These are phyloP conservation scores for Quercus wislizeni DNA, from an alignment of 306 rosid species.

Conservation along the genomic window DNA sequence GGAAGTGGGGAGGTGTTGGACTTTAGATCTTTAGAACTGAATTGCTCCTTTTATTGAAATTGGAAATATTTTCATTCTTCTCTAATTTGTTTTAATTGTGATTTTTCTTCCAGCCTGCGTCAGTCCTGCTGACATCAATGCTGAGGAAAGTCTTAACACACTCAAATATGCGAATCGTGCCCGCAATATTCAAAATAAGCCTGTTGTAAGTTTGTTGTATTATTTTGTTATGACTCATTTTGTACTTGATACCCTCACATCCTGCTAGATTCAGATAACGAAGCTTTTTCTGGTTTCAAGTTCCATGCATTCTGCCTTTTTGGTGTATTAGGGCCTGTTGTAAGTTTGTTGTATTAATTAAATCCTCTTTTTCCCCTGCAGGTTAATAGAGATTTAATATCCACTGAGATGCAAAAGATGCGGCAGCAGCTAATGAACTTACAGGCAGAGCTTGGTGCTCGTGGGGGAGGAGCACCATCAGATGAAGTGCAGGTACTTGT, in stretches of 20 bases:
- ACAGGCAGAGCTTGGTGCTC: conserved; percentile 76
- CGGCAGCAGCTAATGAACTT: conserved; percentile 67
- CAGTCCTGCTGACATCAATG: conserved; percentile 84
- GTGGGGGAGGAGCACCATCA: conserved; percentile 47
- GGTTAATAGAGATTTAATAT: conserved; percentile 77
- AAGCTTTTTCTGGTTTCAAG: conserved; percentile 10
- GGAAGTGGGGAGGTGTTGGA: background rate
- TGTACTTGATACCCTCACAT: background rate
- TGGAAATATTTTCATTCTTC: conserved; percentile 20
- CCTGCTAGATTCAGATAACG: conserved; percentile 12
- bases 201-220: conserved; percentile 59
- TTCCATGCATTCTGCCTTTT: background rate
- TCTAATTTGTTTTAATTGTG: conserved; percentile 25
- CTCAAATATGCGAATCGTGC: conserved; percentile 92
- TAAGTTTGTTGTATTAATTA: background rate
- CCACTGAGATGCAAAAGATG: conserved; percentile 83
- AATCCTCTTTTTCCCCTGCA: conserved; percentile 27
- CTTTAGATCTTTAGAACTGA: conserved; percentile 5
- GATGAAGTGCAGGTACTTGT: conserved; percentile 66
- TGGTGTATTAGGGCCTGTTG: too few relatives aligned
- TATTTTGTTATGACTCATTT: conserved; percentile 10
- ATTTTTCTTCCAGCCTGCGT: conserved; percentile 60
- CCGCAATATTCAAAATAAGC: conserved; percentile 86
- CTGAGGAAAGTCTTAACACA: conserved; percentile 78
- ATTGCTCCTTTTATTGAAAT: conserved; percentile 7